Evolutionary conservation across 768 basidiomycete genomes (phyloP), one percentile per base, ranked within the genome.

Genomic region (Suillus tomentosus): DNA sequence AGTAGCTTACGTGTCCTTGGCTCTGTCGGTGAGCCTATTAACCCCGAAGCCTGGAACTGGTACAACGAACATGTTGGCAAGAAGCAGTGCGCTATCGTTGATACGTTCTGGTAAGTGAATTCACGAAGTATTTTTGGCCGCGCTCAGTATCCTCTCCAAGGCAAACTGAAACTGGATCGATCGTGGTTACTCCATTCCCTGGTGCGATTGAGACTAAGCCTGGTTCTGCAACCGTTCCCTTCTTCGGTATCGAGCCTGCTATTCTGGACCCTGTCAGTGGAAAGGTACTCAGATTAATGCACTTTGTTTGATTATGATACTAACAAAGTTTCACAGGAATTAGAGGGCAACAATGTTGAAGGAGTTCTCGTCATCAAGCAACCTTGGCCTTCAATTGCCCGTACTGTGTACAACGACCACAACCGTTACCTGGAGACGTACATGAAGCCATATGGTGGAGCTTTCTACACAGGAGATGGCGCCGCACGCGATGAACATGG

Each of bases 1-100:
- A 87, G 83, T 71, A 85, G 84, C 17, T 77, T 99, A 64, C 88
- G 97, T 64, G 90, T 97, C 8, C 80, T 99, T 45, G 96, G 97
- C 27, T 89, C 84, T 64, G 97, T 99, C 53, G 97, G 96, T 62
- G 97, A 99, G 79, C 97, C 97, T 1, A 99, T 99, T 82, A 98
- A 98, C 78, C 95, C 96, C 34, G 96, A 98, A 76, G 96, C 96
- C 13, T 98, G 97, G 96, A 86, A 96, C 71, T 99, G 96, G 96
- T 97, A 96, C 79, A 95, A 96, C 76, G 95, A 97, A 72, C 87
- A 94, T 72, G 95, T 97, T 61, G 97, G 96, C 11, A 84, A 85
- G 71, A 82, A 78, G 68, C 85, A 98, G 76, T 96, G 94, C 73
- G 94, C 96, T 7, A 88, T 98, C 68, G 95, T 96, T 48, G 95